A percentile compares a stretch with the other conserved stretches of the same genome.
These are phyloP conservation scores for Areca catechu DNA, from an alignment of 176 grass and related monocot genomes.

Conservation along the genomic window DNA sequence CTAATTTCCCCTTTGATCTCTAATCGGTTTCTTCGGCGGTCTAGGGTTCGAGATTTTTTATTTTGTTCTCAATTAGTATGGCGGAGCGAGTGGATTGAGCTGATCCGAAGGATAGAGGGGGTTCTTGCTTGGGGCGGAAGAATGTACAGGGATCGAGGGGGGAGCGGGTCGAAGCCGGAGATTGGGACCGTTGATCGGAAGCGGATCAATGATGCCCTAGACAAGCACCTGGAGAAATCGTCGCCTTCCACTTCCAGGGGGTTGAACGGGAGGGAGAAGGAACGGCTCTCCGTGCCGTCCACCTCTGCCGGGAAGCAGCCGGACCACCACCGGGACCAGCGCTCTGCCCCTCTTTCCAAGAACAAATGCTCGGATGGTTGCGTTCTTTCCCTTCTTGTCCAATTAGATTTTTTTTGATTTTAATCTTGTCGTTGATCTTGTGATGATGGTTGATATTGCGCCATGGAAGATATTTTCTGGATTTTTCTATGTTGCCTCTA, in stretches of 20 bases:
- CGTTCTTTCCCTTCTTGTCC: no score
- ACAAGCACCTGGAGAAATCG: slow-evolving; percentile 61
- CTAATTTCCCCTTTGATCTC: no score
- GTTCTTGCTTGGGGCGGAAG: background rate
- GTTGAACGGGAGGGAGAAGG: slow-evolving; percentile 31
- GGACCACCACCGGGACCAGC: background rate
- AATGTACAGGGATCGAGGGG: slow-evolving; percentile 43
- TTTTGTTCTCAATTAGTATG: no score
- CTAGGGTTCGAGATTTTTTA: no score
- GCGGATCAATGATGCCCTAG: slow-evolving; percentile 54
- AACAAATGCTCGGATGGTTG: slow-evolving; percentile 7
- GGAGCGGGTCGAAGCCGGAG: slow-evolving; percentile 20
- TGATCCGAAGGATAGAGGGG: no score
- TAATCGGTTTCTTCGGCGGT: no score
- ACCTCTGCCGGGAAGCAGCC: slow-evolving; percentile 6
- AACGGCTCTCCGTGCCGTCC: slow-evolving; percentile 42
- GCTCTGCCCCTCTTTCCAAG: slow-evolving; percentile 1
- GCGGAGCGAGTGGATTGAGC: no score
- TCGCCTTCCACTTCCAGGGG: slow-evolving; percentile 50
- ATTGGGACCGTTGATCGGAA: slow-evolving; percentile 29
- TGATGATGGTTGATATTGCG: no score
- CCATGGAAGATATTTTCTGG: no score
- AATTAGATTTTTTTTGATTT: no score
- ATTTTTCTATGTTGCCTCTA: no score
- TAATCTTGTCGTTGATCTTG: no score